A percentile compares a stretch with the other conserved stretches of the same genome.
Evolutionary conservation across 495 filamentous ascomycete species (phyloP).

Genomic region (Hyaloscypha variabilis): DNA sequence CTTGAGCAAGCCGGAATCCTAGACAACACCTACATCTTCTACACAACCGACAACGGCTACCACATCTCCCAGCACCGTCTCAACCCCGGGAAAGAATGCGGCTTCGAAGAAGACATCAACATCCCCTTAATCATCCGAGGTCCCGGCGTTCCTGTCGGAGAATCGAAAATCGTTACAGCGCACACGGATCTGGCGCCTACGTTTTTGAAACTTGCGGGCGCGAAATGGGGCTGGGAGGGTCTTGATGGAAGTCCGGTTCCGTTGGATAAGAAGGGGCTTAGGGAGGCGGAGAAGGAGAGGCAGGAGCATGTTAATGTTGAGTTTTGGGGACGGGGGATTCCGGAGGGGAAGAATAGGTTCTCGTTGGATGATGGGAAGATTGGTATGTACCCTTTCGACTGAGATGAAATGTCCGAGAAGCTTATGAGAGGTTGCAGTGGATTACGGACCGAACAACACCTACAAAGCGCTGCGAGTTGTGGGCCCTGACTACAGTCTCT

Average conservation of each 20-base stretch:
- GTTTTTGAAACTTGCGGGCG: constrained; percentile 53
- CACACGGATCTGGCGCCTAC: constrained; percentile 70
- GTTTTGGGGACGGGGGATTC: constrained; percentile 55
- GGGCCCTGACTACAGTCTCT: constrained; percentile 52
- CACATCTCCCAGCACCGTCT: constrained; percentile 71
- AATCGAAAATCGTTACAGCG: constrained; percentile 54
- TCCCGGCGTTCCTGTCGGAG: constrained; percentile 48
- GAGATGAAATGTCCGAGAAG: constrained; percentile 3
- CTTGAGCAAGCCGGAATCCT: constrained; percentile 52
- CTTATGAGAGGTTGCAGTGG: constrained; percentile 7
- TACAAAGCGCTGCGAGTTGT: constrained; percentile 61
- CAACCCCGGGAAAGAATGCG: constrained; percentile 66
- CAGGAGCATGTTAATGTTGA: constrained; percentile 65
- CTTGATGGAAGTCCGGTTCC: constrained; percentile 60
- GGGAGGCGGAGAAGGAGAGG: constrained; percentile 10
- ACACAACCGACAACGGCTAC: constrained; percentile 70
- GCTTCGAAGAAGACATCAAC: constrained; percentile 70
- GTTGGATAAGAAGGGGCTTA: constrained; percentile 30
- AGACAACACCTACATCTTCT: constrained; percentile 69
- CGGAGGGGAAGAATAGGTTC: constrained; percentile 45
- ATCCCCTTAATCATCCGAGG: constrained; percentile 64
- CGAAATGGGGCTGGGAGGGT: constrained; percentile 42
- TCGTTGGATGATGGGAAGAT: constrained; percentile 20
- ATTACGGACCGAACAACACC: constrained; percentile 47
- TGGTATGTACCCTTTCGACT: constrained; percentile 1